phyloP scores from a whole-genome alignment of 176 grass and related monocot species.

The Eragrostis curvula region DNA sequence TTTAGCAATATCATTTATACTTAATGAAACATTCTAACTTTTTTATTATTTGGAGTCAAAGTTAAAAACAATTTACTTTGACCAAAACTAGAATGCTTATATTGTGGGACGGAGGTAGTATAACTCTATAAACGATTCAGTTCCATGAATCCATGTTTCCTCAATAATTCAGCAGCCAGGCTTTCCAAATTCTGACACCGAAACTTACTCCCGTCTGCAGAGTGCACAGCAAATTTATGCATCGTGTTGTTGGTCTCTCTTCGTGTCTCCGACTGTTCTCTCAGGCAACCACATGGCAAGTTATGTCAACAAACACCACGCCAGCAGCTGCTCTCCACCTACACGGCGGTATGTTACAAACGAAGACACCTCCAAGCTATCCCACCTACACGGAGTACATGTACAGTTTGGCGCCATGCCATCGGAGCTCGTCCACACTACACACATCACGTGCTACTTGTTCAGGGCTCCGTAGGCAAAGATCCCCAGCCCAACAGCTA shows the following conservation, averaged over 20 bases:
- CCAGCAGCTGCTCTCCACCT: too few relatives aligned
- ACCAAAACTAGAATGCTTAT: too few relatives aligned
- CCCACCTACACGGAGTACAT: too few relatives aligned
- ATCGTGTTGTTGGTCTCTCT: not conserved
- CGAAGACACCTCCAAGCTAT: not conserved
- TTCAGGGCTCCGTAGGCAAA: conserved; percentile 4
- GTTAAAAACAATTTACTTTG: too few relatives aligned
- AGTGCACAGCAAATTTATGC: not conserved
- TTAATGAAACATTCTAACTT: too few relatives aligned
- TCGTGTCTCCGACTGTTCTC: not conserved
- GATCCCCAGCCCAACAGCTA: conserved; percentile 33
- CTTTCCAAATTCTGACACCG: conserved; percentile 6
- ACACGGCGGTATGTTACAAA: conserved; percentile 20
- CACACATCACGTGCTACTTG: conserved; percentile 39
- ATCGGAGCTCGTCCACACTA: not conserved
- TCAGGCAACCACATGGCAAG: conserved; percentile 19
- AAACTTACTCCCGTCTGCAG: conserved; percentile 6
- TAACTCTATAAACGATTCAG: not conserved
- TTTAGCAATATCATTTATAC: too few relatives aligned
- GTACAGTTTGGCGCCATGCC: not conserved
- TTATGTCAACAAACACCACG: too few relatives aligned
- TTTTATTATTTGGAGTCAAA: too few relatives aligned
- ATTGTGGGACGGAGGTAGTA: too few relatives aligned
- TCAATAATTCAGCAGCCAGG: conserved; percentile 37
- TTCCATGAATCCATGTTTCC: conserved; percentile 9